Percentiles rank a stretch among this genome's conserved stretches.
Evolutionary conservation across 176 grass and related monocot genomes (phyloP).

Genomic region (Canna indica): DNA sequence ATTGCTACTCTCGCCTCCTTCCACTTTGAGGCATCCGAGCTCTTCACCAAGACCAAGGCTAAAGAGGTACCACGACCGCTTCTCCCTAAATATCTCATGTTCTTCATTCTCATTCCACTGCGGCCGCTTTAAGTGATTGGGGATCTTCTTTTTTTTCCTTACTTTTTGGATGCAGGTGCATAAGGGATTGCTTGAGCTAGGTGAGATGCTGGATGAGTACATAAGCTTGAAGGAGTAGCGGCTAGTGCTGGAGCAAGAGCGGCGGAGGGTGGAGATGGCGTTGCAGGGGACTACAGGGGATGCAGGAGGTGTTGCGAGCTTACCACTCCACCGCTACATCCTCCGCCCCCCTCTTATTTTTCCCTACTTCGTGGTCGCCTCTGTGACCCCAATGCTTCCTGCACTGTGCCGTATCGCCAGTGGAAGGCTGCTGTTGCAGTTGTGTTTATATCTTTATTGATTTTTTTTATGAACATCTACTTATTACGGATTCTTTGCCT

Average conservation of each 20-base stretch:
- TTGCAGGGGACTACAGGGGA: constrained; percentile 54
- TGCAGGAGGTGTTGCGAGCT: constrained; percentile 41
- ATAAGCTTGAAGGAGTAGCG: constrained; percentile 59
- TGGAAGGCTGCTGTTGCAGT: constrained; percentile 86
- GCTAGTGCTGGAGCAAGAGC: constrained; percentile 35
- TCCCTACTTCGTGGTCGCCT: constrained; percentile 26
- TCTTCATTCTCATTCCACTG: not conserved
- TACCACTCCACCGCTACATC: constrained; percentile 34
- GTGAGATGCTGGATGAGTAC: constrained; percentile 75
- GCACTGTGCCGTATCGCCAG: not conserved
- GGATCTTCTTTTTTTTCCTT: not conserved
- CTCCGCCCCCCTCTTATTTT: constrained; percentile 37
- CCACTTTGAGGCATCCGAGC: constrained; percentile 43
- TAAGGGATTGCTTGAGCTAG: constrained; percentile 45
- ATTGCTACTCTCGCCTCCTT: constrained; percentile 41
- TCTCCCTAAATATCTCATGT: not conserved
- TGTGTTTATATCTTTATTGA: constrained; percentile 2
- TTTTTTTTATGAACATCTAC: not conserved
- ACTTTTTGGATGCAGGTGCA: constrained; percentile 11
- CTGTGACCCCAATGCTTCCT: constrained; percentile 16
- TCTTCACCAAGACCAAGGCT: constrained; percentile 39
- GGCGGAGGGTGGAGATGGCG: constrained; percentile 24
- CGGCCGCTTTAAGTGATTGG: not conserved
- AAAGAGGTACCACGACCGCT: constrained; percentile 20
- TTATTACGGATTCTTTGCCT: constrained; percentile 1